These are phyloP conservation scores for Saccharum officinarum DNA, from an alignment of 176 grass and related monocot genomes.

Conservation along the genomic window DNA sequence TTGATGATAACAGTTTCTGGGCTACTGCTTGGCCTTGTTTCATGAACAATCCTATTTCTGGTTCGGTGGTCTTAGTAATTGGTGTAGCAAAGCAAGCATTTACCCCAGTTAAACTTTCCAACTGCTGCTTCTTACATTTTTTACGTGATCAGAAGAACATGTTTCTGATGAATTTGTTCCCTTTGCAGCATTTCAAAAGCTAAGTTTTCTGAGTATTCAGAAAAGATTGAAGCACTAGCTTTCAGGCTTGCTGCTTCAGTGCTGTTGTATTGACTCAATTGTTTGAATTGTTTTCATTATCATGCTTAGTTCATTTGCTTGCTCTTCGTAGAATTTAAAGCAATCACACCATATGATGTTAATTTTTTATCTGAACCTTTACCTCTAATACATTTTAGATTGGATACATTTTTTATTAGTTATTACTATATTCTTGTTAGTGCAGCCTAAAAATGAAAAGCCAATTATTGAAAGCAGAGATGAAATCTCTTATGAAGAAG, in stretches of 20 bases:
- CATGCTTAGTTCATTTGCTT: conserved; percentile 1
- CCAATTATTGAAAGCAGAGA: conserved; percentile 49
- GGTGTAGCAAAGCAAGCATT: conserved; percentile 21
- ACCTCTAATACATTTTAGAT: not conserved
- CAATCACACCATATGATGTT: not conserved
- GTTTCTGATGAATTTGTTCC: conserved; percentile 10
- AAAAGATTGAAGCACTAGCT: conserved; percentile 93
- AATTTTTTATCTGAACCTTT: not conserved
- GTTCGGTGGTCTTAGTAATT: not conserved
- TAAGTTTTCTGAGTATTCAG: conserved; percentile 86
- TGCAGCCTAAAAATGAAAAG: conserved; percentile 63
- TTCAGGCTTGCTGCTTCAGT: conserved; percentile 47
- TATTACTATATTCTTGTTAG: conserved; percentile 11
- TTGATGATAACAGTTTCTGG: not conserved
- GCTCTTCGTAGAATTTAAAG: conserved; percentile 2
- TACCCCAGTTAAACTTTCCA: not conserved
- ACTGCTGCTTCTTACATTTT: not conserved
- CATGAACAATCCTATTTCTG: not conserved
- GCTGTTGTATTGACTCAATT: not conserved
- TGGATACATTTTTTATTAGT: not conserved
- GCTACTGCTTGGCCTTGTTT: conserved; percentile 8
- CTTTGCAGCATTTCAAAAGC: conserved; percentile 71
- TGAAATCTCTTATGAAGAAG: conserved; percentile 43
- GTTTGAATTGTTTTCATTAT: not conserved
- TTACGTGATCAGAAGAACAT: not conserved